Percentiles rank a stretch among this genome's conserved stretches.
Evolutionary conservation across 176 grass and related monocot species (phyloP).

Genomic region (Coix lacrymajobi): DNA sequence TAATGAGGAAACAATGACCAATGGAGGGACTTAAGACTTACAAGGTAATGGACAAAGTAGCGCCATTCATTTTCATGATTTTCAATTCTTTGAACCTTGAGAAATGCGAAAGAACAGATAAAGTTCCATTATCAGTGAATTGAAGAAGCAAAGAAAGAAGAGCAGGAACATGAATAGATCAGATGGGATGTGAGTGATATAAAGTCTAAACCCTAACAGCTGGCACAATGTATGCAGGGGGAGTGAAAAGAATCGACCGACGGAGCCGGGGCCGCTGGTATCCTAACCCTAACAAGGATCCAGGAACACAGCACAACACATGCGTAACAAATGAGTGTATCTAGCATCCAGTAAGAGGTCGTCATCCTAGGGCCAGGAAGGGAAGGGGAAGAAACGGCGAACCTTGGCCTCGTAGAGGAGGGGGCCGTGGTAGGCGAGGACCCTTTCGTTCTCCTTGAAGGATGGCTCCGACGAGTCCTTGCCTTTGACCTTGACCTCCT

Average conservation of each 20-base stretch:
- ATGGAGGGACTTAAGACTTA: conserved; percentile 32
- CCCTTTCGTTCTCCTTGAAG: conserved; percentile 83
- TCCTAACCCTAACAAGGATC: background rate
- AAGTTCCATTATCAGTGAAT: conserved; percentile 16
- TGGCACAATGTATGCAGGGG: background rate
- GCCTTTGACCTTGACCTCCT: conserved; percentile 15
- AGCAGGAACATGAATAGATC: background rate
- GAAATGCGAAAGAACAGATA: background rate
- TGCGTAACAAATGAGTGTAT: too few relatives aligned
- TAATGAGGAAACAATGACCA: background rate
- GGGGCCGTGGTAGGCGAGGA: conserved; percentile 90
- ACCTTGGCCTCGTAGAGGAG: conserved; percentile 99
- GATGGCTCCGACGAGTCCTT: conserved; percentile 19
- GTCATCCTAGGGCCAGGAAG: background rate
- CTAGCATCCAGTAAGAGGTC: background rate
- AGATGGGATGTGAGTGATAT: background rate
- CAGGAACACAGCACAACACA: background rate
- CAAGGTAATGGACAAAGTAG: conserved; percentile 92
- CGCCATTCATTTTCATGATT: conserved; percentile 64
- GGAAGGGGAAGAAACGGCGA: background rate
- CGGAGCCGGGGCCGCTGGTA: background rate
- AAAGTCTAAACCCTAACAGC: conserved; percentile 4
- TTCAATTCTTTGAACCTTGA: conserved; percentile 85
- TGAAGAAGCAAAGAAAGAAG: background rate
- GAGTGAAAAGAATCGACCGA: background rate